phyloP scores from a whole-genome alignment of 306 rosid genomes.

The Psophocarpus tetragonolobus region DNA sequence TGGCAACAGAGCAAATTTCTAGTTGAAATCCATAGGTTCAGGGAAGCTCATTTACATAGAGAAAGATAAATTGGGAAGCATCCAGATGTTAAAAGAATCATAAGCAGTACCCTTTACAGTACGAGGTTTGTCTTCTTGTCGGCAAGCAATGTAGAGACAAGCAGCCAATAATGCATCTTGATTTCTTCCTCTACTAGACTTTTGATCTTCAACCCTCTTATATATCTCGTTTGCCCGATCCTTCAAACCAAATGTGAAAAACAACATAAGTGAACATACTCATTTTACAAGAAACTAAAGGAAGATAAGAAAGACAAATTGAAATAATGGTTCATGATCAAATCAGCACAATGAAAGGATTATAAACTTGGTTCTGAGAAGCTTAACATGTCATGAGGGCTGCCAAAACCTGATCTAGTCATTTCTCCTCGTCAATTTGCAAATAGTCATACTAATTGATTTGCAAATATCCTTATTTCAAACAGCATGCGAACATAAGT shows the following conservation, averaged over 20 bases:
- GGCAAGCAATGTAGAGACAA: constrained; percentile 98
- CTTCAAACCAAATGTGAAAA: constrained; percentile 48
- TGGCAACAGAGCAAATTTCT: constrained; percentile 99
- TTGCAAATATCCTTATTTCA: background rate
- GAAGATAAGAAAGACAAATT: background rate
- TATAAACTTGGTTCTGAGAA: background rate
- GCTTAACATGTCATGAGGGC: background rate
- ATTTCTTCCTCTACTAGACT: constrained; percentile 97
- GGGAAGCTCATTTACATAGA: constrained; percentile 72
- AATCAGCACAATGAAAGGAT: background rate
- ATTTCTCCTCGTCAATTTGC: background rate
- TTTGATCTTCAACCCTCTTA: constrained; percentile 96
- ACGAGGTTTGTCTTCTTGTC: constrained; percentile 97
- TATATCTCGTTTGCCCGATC: constrained; percentile 98
- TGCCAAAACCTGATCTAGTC: background rate
- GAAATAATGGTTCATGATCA: constrained; percentile 12
- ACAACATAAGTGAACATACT: constrained; percentile 20
- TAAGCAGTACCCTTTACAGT: constrained; percentile 92
- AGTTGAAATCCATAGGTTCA: constrained; percentile 75
- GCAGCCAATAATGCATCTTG: constrained; percentile 99
- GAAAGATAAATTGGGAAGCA: constrained; percentile 66
- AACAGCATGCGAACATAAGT: background rate
- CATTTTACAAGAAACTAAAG: constrained; percentile 1
- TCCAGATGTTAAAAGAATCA: constrained; percentile 69
- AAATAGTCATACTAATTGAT: background rate